These are phyloP conservation scores for Boletus rubescentipes DNA, from an alignment of 768 basidiomycete species.

Conservation along the genomic window DNA sequence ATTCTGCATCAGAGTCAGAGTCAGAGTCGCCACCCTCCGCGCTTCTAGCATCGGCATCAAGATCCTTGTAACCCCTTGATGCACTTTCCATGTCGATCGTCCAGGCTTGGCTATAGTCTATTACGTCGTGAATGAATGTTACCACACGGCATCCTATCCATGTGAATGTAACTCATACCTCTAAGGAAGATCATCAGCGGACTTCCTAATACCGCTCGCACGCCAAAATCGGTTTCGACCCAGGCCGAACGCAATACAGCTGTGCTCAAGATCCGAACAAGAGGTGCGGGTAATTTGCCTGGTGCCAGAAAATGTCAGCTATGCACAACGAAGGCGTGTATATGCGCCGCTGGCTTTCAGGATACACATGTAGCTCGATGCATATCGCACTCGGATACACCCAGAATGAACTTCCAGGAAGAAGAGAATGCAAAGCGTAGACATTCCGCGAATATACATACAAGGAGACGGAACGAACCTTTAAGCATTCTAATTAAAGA, in stretches of 20 bases:
- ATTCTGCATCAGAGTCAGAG: constrained; percentile 30
- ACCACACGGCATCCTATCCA: neutral
- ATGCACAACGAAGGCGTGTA: constrained; percentile 3
- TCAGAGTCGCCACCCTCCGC: constrained; percentile 35
- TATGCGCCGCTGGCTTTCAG: neutral
- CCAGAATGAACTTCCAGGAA: neutral
- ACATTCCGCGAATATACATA: neutral
- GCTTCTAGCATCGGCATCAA: constrained; percentile 29
- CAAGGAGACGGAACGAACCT: constrained; percentile 34
- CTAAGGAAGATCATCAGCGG: constrained; percentile 70
- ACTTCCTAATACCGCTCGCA: constrained; percentile 67
- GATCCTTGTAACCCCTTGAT: constrained; percentile 9
- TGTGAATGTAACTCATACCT: constrained; percentile 40
- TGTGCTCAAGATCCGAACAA: constrained; percentile 50
- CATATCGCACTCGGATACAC: neutral
- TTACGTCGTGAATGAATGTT: neutral
- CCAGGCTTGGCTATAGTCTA: constrained; percentile 73
- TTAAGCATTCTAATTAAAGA: constrained; percentile 43
- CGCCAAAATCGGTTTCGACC: constrained; percentile 68
- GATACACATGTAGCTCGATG: neutral
- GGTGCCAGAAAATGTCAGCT: constrained; percentile 2
- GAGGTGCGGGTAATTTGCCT: constrained; percentile 25
- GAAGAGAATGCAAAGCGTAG: neutral
- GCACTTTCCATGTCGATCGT: constrained; percentile 26
- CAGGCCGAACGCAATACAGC: constrained; percentile 67